Evolutionary conservation across 1,284 basidiomycete species (phyloP).

Genomic region (Cerioporus squamosus): DNA sequence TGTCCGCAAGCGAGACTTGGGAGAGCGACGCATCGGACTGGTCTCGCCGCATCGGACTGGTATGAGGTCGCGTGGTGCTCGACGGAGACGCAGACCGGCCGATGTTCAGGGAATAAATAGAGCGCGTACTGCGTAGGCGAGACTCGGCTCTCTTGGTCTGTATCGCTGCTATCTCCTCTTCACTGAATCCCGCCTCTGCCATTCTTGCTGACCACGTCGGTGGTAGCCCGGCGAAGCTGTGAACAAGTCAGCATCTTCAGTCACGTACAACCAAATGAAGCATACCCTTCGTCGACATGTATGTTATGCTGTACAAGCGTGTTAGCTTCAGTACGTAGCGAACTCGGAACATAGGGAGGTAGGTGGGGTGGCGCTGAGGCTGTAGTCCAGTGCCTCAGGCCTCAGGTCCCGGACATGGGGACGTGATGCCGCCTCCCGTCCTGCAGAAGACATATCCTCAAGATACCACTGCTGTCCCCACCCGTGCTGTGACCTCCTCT

Average conservation of each 20-base stretch:
- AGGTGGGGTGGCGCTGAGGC: no score
- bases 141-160: slow-evolving; percentile 53
- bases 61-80: slow-evolving; percentile 16
- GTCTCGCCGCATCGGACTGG: slow-evolving; percentile 25
- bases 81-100: slow-evolving; percentile 25
- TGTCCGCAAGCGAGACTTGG: slow-evolving; percentile 28
- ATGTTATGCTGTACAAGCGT: slow-evolving; percentile 63
- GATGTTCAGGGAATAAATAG: slow-evolving; percentile 30
- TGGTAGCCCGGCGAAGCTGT: slow-evolving; percentile 68
- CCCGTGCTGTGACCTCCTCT: no score
- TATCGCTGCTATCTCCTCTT: slow-evolving; percentile 70
- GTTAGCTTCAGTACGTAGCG: slow-evolving; percentile 5
- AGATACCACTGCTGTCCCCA: no score
- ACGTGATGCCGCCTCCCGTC: no score
- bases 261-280: slow-evolving; percentile 15
- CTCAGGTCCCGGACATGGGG: no score
- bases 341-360: background rate
- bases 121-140: slow-evolving; percentile 33
- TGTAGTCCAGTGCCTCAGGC: no score
- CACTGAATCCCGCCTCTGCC: slow-evolving; percentile 60
- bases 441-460: no score
- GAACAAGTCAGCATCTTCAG: slow-evolving; percentile 5
- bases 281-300: slow-evolving; percentile 77
- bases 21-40: slow-evolving; percentile 25
- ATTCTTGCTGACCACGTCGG: slow-evolving; percentile 72